A percentile compares a stretch with the other conserved stretches of the same genome.
These are phyloP conservation scores for peach (Prunus persica) DNA, from an alignment of 306 rosid genomes.

Conservation along the genomic window DNA sequence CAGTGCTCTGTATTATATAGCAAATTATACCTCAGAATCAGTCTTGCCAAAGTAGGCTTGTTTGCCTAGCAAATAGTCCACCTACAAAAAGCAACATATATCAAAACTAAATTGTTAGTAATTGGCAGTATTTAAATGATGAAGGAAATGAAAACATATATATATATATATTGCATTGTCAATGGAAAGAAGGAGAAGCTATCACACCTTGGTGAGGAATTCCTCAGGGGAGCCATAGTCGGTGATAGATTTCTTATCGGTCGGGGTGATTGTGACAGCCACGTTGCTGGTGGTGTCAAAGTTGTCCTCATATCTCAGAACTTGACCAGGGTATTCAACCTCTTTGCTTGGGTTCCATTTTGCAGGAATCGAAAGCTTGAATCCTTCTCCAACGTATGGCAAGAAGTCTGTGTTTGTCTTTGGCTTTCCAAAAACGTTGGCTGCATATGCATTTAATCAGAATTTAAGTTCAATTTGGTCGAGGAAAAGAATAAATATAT, in stretches of 20 bases:
- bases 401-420: constrained; percentile 76
- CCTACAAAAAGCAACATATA: constrained; percentile 43
- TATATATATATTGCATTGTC: background rate
- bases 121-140: background rate
- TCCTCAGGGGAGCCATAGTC: constrained; percentile 84
- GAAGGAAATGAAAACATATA: background rate
- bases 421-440: constrained; percentile 97
- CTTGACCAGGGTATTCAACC: constrained; percentile 75
- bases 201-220: constrained; percentile 62
- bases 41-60: constrained; percentile 90
- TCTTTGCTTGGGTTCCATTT: constrained; percentile 99
- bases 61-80: constrained; percentile 83
- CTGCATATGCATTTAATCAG: constrained; percentile 45
- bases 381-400: constrained; percentile 77
- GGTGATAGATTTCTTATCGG: constrained; percentile 78
- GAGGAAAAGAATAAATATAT: background rate
- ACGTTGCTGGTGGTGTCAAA: constrained; percentile 65
- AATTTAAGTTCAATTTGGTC: background rate
- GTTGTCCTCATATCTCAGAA: constrained; percentile 92
- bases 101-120: constrained; percentile 23
- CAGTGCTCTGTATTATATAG: background rate
- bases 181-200: background rate
- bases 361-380: constrained; percentile 75
- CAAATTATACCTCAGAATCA: constrained; percentile 78
- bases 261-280: constrained; percentile 61